These are phyloP conservation scores for Pistacia atlantica DNA, from an alignment of 345 rosid species.

Conservation along the genomic window DNA sequence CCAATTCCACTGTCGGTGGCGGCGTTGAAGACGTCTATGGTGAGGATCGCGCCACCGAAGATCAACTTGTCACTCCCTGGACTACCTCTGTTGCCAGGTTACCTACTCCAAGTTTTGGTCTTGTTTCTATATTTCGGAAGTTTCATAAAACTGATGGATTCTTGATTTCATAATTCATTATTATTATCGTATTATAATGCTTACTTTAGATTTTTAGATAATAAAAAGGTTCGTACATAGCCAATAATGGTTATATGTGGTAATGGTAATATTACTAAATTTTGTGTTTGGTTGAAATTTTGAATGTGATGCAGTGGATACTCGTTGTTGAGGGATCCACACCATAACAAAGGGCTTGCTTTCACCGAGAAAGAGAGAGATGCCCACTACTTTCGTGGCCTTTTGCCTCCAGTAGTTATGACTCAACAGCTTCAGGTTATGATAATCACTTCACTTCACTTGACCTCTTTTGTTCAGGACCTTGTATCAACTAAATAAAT, in stretches of 20 bases:
- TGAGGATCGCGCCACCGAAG: conserved; percentile 81
- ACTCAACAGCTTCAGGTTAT: conserved; percentile 81
- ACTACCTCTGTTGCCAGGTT: conserved; percentile 82
- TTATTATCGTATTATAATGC: neutral
- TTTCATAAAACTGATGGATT: neutral
- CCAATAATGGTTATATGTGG: no score
- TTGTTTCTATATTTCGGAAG: neutral
- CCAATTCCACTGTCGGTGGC: conserved; percentile 57
- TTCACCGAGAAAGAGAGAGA: conserved; percentile 85
- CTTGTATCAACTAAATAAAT: neutral
- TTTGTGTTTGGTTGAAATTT: neutral
- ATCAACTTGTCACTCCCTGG: conserved; percentile 90
- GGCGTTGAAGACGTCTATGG: conserved; percentile 81
- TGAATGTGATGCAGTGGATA: conserved; percentile 58
- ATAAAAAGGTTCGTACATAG: no score
- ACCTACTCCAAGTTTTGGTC: neutral
- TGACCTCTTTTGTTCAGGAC: neutral
- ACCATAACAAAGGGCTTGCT: conserved; percentile 88
- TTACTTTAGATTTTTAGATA: neutral
- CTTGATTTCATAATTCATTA: neutral
- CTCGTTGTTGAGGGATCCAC: conserved; percentile 83
- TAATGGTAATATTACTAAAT: neutral
- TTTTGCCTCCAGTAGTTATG: conserved; percentile 70
- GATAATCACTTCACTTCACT: neutral
- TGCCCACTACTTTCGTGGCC: conserved; percentile 86